These are phyloP conservation scores for Thozetella sp. DNA, from an alignment of 495 filamentous ascomycete genomes.

Conservation along the genomic window DNA sequence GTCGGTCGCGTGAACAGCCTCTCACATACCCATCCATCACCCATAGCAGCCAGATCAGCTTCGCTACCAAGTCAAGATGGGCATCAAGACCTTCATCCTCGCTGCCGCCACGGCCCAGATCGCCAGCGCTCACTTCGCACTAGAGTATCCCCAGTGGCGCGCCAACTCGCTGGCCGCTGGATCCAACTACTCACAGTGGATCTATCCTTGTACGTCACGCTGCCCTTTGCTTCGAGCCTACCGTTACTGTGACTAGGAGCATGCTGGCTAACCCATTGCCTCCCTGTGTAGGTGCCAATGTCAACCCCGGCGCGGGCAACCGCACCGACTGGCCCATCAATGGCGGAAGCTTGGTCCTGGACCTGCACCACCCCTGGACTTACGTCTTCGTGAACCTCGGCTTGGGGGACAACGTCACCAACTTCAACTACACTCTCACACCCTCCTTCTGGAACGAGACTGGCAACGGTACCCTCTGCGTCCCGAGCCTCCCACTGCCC, in stretches of 20 bases:
- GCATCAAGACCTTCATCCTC: conserved; percentile 20
- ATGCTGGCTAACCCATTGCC: conserved; percentile 12
- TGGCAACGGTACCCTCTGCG: conserved; percentile 61
- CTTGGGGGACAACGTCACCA: conserved; percentile 52
- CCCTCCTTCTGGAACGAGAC: conserved; percentile 56
- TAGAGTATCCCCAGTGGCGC: conserved; percentile 61
- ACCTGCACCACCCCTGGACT: conserved; percentile 55
- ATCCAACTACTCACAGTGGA: conserved; percentile 51
- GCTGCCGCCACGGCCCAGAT: conserved; percentile 31
- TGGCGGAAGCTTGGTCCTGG: conserved; percentile 55
- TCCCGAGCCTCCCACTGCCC: conserved; percentile 48
- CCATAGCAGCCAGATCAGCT: not conserved
- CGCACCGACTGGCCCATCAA: conserved; percentile 62
- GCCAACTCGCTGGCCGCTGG: conserved; percentile 42
- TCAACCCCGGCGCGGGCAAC: conserved; percentile 44
- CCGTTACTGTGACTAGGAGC: not conserved
- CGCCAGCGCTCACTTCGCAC: conserved; percentile 57
- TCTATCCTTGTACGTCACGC: conserved; percentile 54
- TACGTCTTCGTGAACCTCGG: conserved; percentile 66
- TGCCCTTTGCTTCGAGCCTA: conserved; percentile 3
- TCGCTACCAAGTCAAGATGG: conserved; percentile 24
- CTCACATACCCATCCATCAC: not conserved
- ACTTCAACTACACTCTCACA: conserved; percentile 63
- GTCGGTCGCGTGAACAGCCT: not conserved
- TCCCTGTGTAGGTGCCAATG: conserved; percentile 50